phyloP scores from a whole-genome alignment of 2,329 filamentous ascomycete genomes.

The Zymoseptoria tritici region DNA sequence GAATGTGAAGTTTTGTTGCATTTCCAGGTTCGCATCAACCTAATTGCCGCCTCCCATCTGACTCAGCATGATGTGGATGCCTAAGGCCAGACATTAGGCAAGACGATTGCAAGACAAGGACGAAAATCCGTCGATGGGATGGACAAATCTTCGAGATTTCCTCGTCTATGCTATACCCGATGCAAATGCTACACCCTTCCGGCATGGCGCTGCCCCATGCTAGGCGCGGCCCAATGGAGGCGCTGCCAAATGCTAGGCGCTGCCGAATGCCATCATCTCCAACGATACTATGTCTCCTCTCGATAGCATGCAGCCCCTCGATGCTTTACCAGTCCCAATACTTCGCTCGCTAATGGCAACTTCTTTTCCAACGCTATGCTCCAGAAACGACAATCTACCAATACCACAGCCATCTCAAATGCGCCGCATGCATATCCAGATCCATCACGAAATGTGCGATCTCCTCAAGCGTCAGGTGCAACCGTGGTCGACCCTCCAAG shows the following conservation, averaged over 20 bases:
- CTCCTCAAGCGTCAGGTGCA: slow-evolving; percentile 1
- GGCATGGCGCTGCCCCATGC: background rate
- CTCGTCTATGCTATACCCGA: no score
- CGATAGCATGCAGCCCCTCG: no score
- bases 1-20: no score
- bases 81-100: no score
- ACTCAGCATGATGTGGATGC: no score
- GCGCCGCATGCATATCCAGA: slow-evolving; percentile 9
- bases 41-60: no score
- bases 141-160: no score
- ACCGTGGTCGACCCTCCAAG: background rate
- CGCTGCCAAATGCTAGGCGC: background rate
- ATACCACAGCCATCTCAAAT: slow-evolving; percentile 14
- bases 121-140: no score
- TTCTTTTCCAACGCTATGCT: background rate
- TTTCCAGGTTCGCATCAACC: no score
- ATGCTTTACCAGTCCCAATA: background rate
- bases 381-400: slow-evolving; percentile 4
- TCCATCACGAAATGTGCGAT: slow-evolving; percentile 7
- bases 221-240: background rate
- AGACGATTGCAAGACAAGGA: no score
- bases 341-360: background rate
- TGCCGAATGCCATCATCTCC: background rate
- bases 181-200: background rate
- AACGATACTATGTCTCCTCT: background rate